Percentiles rank a stretch among this genome's conserved stretches.
Evolutionary conservation across 305 asterid genomes (phyloP).

Genomic region (Fraxinus sp.): DNA sequence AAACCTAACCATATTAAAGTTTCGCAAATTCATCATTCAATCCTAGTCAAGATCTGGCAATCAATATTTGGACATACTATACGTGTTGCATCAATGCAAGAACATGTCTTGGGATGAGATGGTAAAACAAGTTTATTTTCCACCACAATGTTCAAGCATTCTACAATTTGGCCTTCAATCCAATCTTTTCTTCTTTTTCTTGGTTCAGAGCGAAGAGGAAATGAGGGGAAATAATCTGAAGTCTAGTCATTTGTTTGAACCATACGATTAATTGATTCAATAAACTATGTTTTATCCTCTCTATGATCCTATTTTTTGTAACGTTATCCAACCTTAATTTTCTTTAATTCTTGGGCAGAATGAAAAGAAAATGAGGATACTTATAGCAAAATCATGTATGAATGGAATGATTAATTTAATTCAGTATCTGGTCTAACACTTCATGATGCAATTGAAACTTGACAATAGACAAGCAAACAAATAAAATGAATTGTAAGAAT

Average conservation of each 20-base stretch:
- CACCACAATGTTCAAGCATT: not conserved
- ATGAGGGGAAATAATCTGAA: not conserved
- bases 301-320: not conserved
- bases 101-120: not conserved
- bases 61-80: not conserved
- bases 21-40: not conserved
- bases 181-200: not conserved
- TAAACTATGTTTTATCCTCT: not conserved
- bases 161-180: not conserved
- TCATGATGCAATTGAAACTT: not conserved
- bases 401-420: not conserved
- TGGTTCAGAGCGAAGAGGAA: not conserved
- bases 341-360: not conserved
- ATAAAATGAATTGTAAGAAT: not conserved
- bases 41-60: not conserved
- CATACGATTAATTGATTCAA: not conserved
- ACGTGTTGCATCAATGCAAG: not conserved
- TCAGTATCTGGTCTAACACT: not conserved
- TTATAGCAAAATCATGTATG: not conserved
- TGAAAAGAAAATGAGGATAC: not conserved
- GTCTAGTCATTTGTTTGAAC: not conserved
- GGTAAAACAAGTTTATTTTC: not conserved
- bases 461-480: not conserved
- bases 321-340: not conserved
- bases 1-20: not conserved